A percentile compares a stretch with the other conserved stretches of the same genome.
Evolutionary conservation across 2,329 filamentous ascomycete species (phyloP).

Genomic region (Anisogramma anomala): DNA sequence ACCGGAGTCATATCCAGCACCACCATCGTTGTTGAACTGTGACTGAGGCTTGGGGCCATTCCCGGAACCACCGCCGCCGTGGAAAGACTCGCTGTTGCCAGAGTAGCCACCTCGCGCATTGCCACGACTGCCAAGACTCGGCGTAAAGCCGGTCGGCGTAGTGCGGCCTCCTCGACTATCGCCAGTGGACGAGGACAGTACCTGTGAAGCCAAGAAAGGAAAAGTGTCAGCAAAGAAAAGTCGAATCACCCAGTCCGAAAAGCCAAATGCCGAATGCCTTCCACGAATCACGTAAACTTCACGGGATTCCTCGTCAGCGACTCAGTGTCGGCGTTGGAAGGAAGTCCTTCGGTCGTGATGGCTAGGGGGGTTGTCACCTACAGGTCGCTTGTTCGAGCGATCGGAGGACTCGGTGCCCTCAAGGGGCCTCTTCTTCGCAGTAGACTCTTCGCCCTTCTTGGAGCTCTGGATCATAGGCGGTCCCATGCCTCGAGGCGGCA

Average conservation of each 20-base stretch:
- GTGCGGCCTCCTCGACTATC: background rate
- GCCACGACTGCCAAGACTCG: background rate
- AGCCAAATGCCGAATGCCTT: too few species aligned
- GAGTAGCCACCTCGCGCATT: background rate
- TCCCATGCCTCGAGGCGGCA: constrained; percentile 7
- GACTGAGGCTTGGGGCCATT: too few species aligned
- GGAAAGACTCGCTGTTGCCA: too few species aligned
- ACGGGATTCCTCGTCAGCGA: background rate
- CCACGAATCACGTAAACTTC: background rate
- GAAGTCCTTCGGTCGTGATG: background rate
- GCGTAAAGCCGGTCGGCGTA: background rate
- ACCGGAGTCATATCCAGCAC: background rate
- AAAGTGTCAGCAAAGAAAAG: constrained; percentile 1
- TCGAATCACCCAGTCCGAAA: background rate
- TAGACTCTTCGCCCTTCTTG: constrained; percentile 2
- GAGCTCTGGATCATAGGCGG: constrained; percentile 6
- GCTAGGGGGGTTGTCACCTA: constrained; percentile 22
- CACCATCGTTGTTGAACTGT: too few species aligned
- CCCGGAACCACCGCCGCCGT: too few species aligned
- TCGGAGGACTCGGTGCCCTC: constrained; percentile 25
- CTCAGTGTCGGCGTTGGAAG: background rate
- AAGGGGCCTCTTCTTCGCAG: constrained; percentile 31
- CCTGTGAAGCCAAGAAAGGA: background rate
- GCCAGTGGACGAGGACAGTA: background rate
- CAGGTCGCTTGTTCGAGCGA: constrained; percentile 28